Percentiles rank a stretch among this genome's conserved stretches.
Conservation (phyloP, 2,329 filamentous ascomycete genomes). For the Hypoxylon sp. region DNA sequence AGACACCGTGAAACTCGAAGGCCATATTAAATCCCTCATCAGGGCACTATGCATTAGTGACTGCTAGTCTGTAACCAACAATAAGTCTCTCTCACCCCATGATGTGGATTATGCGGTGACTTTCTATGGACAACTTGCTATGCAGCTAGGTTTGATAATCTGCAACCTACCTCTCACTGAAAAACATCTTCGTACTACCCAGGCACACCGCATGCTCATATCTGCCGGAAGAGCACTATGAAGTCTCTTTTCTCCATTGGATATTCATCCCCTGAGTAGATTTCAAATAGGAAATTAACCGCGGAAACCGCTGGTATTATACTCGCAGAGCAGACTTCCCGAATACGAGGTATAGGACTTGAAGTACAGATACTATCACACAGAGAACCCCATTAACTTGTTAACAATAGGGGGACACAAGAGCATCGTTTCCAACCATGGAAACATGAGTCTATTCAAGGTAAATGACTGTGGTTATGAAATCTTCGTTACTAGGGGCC, state of each 20-base stretch:
- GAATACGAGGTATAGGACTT: not conserved
- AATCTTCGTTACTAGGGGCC: too few relatives aligned
- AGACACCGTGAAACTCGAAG: not conserved
- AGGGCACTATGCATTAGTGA: not conserved
- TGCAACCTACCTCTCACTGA: not conserved
- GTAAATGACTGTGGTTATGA: too few relatives aligned
- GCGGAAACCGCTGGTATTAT: not conserved
- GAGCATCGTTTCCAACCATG: too few relatives aligned
- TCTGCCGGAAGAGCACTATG: not conserved
- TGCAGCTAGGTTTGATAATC: not conserved
- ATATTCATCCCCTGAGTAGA: not conserved
- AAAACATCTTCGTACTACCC: not conserved
- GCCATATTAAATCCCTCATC: not conserved
- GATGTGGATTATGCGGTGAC: not conserved
- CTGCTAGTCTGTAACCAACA: not conserved
- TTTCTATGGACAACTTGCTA: not conserved
- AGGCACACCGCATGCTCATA: not conserved
- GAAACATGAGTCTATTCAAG: too few relatives aligned
- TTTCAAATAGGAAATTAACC: not conserved
- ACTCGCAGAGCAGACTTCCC: not conserved
- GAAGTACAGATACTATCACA: too few relatives aligned
- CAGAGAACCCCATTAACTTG: too few relatives aligned
- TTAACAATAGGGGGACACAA: too few relatives aligned
- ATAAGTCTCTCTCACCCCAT: not conserved
- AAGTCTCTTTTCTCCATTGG: not conserved